Evolutionary conservation across 1,139 yeast species (phyloP).

Genomic region (Taphrina betulina): DNA sequence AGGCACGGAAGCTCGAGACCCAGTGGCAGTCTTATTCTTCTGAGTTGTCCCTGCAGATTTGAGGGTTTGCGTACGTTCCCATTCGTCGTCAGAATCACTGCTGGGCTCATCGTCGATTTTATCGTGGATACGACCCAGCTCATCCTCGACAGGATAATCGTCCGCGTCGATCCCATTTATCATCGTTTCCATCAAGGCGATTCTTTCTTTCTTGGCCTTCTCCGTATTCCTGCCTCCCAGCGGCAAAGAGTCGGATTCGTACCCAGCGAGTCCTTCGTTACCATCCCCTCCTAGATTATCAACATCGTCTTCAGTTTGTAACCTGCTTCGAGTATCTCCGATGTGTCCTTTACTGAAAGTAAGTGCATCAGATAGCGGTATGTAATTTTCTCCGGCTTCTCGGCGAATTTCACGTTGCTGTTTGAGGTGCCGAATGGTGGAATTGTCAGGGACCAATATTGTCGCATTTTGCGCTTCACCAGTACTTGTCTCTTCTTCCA

Average conservation of each 20-base stretch:
- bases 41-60: not conserved
- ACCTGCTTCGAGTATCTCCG: not conserved
- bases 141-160: not conserved
- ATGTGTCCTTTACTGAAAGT: not conserved
- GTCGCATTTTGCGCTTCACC: not conserved
- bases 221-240: not conserved
- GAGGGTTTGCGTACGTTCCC: constrained; percentile 21
- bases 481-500: no score
- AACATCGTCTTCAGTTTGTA: constrained; percentile 11
- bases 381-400: constrained; percentile 8
- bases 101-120: not conserved
- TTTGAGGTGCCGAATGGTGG: constrained; percentile 9
- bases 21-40: not conserved
- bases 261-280: constrained; percentile 7
- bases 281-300: constrained; percentile 15
- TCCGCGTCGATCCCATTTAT: not conserved
- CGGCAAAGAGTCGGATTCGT: constrained; percentile 1
- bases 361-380: constrained; percentile 6
- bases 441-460: not conserved
- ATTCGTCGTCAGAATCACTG: constrained; percentile 22
- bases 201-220: not conserved
- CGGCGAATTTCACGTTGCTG: constrained; percentile 3
- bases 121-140: not conserved
- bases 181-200: not conserved
- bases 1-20: not conserved